Percentiles rank a stretch among this genome's conserved stretches.
Conservation (phyloP, 2,329 filamentous ascomycete species). For the Cladorrhinum sp. region DNA sequence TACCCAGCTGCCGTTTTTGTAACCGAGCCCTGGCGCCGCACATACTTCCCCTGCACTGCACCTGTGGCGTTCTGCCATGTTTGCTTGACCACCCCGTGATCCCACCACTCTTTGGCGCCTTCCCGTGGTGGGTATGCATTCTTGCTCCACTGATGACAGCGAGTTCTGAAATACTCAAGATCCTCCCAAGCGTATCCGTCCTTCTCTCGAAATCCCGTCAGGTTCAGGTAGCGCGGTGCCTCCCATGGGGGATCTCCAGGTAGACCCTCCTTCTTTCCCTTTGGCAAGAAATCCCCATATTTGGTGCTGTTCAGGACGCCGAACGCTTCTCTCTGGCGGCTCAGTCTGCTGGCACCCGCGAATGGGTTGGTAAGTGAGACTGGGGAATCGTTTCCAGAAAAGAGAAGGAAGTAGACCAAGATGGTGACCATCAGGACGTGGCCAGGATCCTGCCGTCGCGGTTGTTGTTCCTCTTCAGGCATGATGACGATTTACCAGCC, state of each 20-base stretch:
- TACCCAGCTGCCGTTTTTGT: slow-evolving; percentile 46
- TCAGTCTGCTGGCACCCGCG: slow-evolving; percentile 44
- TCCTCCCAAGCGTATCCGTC: slow-evolving; percentile 79
- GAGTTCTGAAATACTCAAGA: slow-evolving; percentile 62
- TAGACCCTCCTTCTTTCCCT: slow-evolving; percentile 15
- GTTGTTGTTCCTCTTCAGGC: neutral
- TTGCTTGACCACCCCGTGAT: slow-evolving; percentile 34
- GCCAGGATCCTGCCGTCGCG: slow-evolving; percentile 41
- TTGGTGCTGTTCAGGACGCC: slow-evolving; percentile 51
- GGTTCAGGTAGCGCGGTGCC: slow-evolving; percentile 54
- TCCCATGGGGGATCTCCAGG: slow-evolving; percentile 25
- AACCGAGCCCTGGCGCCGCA: slow-evolving; percentile 52
- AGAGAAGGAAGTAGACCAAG: slow-evolving; percentile 43
- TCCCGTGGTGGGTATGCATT: slow-evolving; percentile 41
- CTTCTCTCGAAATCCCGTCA: slow-evolving; percentile 72
- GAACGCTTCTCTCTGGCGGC: slow-evolving; percentile 51
- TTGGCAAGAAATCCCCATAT: slow-evolving; percentile 60
- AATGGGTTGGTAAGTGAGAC: slow-evolving; percentile 43
- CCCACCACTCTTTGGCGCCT: slow-evolving; percentile 30
- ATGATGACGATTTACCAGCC: neutral
- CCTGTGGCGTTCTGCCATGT: slow-evolving; percentile 80
- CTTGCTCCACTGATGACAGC: slow-evolving; percentile 59
- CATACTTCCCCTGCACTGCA: slow-evolving; percentile 73
- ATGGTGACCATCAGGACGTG: slow-evolving; percentile 44
- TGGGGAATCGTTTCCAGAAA: slow-evolving; percentile 39